phyloP scores from a whole-genome alignment of 805 yeast species.

The Kregervanrija delftensis region DNA sequence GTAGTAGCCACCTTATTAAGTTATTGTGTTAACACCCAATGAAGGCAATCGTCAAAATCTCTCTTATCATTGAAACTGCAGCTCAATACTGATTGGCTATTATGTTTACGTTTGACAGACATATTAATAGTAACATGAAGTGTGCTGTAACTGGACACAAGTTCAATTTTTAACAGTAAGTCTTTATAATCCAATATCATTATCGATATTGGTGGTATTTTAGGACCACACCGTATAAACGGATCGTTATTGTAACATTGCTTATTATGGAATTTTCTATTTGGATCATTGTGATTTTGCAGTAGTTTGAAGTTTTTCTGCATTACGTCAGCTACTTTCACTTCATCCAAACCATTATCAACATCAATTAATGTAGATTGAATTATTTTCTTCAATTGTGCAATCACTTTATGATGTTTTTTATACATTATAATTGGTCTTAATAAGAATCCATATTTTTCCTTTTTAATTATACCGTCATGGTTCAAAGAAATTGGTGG shows the following conservation, averaged over 20 bases:
- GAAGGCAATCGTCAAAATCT: constrained; percentile 48
- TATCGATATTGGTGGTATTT: constrained; percentile 18
- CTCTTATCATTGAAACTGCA: constrained; percentile 39
- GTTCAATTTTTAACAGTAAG: constrained; percentile 9
- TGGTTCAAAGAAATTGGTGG: constrained; percentile 42
- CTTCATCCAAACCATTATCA: constrained; percentile 12
- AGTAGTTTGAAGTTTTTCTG: constrained; percentile 10
- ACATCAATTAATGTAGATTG: constrained; percentile 10
- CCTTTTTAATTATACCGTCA: constrained; percentile 4
- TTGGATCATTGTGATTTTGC: constrained; percentile 17
- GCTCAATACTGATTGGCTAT: constrained; percentile 10
- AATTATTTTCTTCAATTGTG: constrained; percentile 26
- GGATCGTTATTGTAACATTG: constrained; percentile 10
- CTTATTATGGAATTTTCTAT: constrained; percentile 1
- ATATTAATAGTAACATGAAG: constrained; percentile 11
- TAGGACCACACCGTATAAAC: constrained; percentile 16
- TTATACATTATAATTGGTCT: constrained; percentile 55
- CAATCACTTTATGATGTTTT: constrained; percentile 42
- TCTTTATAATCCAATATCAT: constrained; percentile 3
- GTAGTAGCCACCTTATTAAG: no score
- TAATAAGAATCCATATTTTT: constrained; percentile 32
- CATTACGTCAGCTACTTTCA: constrained; percentile 12
- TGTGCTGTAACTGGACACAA: constrained; percentile 10
- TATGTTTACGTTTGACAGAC: constrained; percentile 8
- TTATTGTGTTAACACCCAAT: constrained; percentile 38